These are phyloP conservation scores for Dimocarpus longan DNA, from an alignment of 345 rosid genomes.

Conservation along the genomic window DNA sequence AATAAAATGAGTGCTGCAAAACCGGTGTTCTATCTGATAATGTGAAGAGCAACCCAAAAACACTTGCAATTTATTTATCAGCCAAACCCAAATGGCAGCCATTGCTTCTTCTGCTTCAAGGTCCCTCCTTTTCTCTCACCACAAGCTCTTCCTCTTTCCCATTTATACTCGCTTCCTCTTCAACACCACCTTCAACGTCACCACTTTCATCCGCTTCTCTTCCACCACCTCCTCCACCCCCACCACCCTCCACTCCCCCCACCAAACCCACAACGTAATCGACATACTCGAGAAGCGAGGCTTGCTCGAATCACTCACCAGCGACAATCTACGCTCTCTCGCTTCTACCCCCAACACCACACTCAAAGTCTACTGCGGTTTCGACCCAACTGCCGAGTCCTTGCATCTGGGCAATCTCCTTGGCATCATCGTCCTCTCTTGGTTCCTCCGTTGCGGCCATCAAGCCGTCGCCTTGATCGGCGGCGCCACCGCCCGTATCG, in stretches of 20 bases:
- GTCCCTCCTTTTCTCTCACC: conserved; percentile 35
- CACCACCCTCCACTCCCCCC: conserved; percentile 30
- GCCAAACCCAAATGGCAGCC: conserved; percentile 21
- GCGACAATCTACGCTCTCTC: conserved; percentile 68
- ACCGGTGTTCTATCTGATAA: background rate
- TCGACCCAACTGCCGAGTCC: conserved; percentile 95
- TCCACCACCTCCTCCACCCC: conserved; percentile 41
- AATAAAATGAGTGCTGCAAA: no score
- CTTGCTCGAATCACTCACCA: conserved; percentile 77
- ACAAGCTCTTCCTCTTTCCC: conserved; percentile 37
- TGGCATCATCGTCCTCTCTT: conserved; percentile 88
- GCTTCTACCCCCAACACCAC: conserved; percentile 33
- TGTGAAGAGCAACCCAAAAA: background rate
- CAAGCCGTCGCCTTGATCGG: conserved; percentile 83
- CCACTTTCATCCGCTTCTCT: conserved; percentile 31
- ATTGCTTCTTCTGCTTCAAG: conserved; percentile 32
- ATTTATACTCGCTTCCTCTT: conserved; percentile 26
- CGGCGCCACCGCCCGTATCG: conserved; percentile 91
- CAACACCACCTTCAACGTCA: conserved; percentile 20
- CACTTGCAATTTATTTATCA: background rate
- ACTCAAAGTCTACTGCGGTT: conserved; percentile 84
- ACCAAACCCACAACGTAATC: conserved; percentile 54
- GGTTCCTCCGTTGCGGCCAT: conserved; percentile 95
- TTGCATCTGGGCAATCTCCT: conserved; percentile 92
- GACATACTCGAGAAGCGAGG: conserved; percentile 82